Evolutionary conservation across 345 rosid genomes (phyloP).

Genomic region (Odontarrhena argentea): DNA sequence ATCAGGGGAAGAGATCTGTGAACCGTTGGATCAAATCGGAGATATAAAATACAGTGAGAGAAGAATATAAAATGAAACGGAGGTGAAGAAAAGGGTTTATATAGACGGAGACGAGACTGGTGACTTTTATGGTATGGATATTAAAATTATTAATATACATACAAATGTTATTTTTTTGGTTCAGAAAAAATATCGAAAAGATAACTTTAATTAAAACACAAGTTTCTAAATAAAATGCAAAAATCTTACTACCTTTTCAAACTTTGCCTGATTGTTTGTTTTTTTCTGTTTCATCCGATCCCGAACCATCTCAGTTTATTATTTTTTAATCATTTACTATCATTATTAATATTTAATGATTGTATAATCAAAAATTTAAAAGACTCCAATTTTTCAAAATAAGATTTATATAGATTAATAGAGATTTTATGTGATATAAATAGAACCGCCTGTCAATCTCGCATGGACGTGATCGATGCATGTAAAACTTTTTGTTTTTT

Average conservation of each 20-base stretch:
- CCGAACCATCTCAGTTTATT: not conserved
- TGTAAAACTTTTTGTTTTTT: too few species aligned
- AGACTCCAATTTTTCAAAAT: too few species aligned
- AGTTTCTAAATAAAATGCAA: slow-evolving; percentile 14
- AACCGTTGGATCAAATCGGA: slow-evolving; percentile 33
- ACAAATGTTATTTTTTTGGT: not conserved
- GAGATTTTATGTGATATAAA: too few species aligned
- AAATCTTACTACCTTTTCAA: slow-evolving; percentile 12
- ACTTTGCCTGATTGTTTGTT: slow-evolving; percentile 13
- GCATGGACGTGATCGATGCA: too few species aligned
- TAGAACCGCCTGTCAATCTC: too few species aligned
- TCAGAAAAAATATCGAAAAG: not conserved
- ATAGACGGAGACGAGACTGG: slow-evolving; percentile 31
- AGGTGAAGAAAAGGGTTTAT: slow-evolving; percentile 27
- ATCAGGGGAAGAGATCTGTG: slow-evolving; percentile 37
- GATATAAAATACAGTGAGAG: not conserved
- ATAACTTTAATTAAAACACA: not conserved
- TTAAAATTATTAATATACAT: not conserved
- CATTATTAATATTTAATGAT: too few species aligned
- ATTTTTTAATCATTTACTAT: not conserved
- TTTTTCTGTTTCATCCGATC: not conserved
- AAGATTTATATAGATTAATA: too few species aligned
- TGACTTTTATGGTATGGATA: slow-evolving; percentile 6
- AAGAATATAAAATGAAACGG: slow-evolving; percentile 3
- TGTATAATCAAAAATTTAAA: too few species aligned